Percentiles rank a stretch among this genome's conserved stretches.
Evolutionary conservation across 2,329 filamentous ascomycete genomes (phyloP).

Genomic region (Elsinoe australis): DNA sequence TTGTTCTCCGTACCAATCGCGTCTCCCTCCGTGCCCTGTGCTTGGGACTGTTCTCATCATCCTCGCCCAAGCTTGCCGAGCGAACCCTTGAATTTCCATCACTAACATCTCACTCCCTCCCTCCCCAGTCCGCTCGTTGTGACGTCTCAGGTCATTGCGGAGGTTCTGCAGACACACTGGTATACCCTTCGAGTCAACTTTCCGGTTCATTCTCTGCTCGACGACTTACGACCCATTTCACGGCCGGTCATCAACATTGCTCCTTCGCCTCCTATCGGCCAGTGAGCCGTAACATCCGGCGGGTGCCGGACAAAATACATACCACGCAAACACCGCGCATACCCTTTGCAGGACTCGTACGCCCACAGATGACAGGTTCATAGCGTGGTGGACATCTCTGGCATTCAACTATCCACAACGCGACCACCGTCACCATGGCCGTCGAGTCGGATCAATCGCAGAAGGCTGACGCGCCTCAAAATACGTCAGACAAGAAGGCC

Average conservation of each 20-base stretch:
- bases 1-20: constrained; percentile 1
- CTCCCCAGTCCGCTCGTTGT: constrained; percentile 1
- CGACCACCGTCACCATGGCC: constrained; percentile 5
- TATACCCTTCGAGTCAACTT: not conserved
- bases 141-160: not conserved
- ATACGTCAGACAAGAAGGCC: constrained; percentile 8
- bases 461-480: constrained; percentile 11
- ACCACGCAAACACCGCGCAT: constrained; percentile 4
- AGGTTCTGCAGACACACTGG: not conserved
- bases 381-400: not conserved
- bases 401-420: not conserved
- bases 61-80: constrained; percentile 14
- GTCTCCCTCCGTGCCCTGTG: not conserved
- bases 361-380: not conserved
- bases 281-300: constrained; percentile 15
- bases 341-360: not conserved
- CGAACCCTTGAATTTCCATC: constrained; percentile 11
- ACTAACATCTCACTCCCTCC: constrained; percentile 1
- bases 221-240: constrained; percentile 12
- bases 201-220: not conserved
- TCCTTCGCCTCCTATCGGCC: constrained; percentile 11
- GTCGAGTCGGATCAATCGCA: constrained; percentile 8
- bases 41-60: constrained; percentile 3
- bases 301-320: constrained; percentile 10
- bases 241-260: not conserved